Conservation (phyloP, 495 filamentous ascomycete species). For the Hypomontagnella submonticulosa region DNA sequence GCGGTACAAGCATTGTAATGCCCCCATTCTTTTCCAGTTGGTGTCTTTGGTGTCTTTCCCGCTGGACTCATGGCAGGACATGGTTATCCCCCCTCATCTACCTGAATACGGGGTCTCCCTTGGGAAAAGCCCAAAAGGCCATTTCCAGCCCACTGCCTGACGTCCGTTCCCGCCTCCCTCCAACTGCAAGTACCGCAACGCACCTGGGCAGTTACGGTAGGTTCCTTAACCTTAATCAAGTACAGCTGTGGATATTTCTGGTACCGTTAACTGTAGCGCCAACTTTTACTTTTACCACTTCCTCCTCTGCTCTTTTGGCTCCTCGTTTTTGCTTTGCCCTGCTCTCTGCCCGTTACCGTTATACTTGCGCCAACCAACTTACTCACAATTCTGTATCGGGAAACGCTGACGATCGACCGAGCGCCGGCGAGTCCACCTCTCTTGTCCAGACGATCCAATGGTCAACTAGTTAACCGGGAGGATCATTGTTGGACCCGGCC, state of each 20-base stretch:
- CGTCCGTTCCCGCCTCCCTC: constrained; percentile 29
- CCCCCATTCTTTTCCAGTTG: constrained; percentile 33
- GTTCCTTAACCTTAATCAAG: constrained; percentile 40
- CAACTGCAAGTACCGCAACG: background rate
- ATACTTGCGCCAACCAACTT: background rate
- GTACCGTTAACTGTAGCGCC: constrained; percentile 26
- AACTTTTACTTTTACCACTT: constrained; percentile 3
- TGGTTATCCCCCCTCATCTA: constrained; percentile 43
- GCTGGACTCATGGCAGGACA: constrained; percentile 28
- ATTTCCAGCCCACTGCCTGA: constrained; percentile 31
- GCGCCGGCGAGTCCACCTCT: constrained; percentile 3
- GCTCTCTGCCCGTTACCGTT: too few species aligned
- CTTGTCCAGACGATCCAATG: constrained; percentile 29
- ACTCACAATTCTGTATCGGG: background rate
- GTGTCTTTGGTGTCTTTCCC: constrained; percentile 23
- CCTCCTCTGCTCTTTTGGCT: background rate
- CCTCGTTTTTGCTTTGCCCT: background rate
- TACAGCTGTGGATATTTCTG: constrained; percentile 28
- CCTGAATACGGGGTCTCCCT: constrained; percentile 44
- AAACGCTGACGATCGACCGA: constrained; percentile 17
- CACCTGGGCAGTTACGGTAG: constrained; percentile 21
- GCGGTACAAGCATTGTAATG: constrained; percentile 17
- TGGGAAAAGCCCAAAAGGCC: constrained; percentile 29
- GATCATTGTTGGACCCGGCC: constrained; percentile 23
- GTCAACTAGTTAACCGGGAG: constrained; percentile 32